phyloP scores from a whole-genome alignment of 176 grass and related monocot species.

The Otatea glauca region DNA sequence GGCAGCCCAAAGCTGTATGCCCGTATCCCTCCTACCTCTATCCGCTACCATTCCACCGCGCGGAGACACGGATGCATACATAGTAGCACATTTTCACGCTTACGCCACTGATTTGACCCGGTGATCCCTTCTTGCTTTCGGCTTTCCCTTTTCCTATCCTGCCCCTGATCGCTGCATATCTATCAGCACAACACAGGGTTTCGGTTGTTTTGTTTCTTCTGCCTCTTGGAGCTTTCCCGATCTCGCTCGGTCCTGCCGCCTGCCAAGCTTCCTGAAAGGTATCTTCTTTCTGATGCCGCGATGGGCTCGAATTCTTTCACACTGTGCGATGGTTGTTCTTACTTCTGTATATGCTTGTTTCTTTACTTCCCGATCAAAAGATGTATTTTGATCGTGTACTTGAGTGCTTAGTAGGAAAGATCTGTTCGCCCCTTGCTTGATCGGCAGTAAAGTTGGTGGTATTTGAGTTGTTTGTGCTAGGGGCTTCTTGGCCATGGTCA shows the following conservation, averaged over 20 bases:
- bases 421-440: constrained; percentile 32
- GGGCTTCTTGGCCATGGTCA: not conserved
- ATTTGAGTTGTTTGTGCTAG: not conserved
- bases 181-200: constrained; percentile 2
- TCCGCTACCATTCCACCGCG: not conserved
- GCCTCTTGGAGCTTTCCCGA: constrained; percentile 47
- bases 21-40: not conserved
- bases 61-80: not conserved
- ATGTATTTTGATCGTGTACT: constrained; percentile 2
- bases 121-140: not conserved
- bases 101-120: constrained; percentile 42
- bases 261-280: constrained; percentile 40
- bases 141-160: not conserved
- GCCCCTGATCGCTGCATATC: not conserved
- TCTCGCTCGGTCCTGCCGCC: constrained; percentile 4
- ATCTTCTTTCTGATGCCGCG: not conserved
- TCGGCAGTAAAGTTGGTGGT: not conserved
- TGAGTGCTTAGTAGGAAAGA: constrained; percentile 27
- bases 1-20: not conserved
- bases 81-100: not conserved
- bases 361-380: not conserved
- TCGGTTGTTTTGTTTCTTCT: constrained; percentile 27
- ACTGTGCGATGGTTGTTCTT: not conserved
- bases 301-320: not conserved
- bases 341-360: not conserved